phyloP scores from a whole-genome alignment of 1,284 basidiomycete genomes.

The Leccinum solheimii region DNA sequence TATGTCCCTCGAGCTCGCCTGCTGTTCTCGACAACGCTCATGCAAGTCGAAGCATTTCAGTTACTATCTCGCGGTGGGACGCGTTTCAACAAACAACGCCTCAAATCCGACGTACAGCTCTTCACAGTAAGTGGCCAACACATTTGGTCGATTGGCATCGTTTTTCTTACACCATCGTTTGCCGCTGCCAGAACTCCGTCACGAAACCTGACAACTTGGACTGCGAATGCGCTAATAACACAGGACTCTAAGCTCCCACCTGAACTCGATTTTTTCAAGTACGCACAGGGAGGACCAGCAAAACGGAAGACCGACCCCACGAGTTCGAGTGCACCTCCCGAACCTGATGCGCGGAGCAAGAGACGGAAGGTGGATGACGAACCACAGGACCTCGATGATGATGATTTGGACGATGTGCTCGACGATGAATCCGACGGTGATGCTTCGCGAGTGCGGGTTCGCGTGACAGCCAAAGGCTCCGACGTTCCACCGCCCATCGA shows the following conservation, averaged over 20 bases:
- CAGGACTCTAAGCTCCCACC: conserved; percentile 59
- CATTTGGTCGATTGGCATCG: background rate
- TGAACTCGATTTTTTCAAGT: conserved; percentile 89
- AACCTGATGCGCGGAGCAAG: conserved; percentile 34
- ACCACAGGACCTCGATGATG: conserved; percentile 28
- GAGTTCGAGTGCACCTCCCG: conserved; percentile 16
- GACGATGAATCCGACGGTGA: conserved; percentile 33
- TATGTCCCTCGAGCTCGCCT: no score
- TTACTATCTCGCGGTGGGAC: conserved; percentile 75
- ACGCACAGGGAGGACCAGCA: conserved; percentile 54
- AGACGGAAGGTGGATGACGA: conserved; percentile 38
- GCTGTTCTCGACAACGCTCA: conserved; percentile 22
- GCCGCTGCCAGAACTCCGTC: conserved; percentile 26
- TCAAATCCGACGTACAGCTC: conserved; percentile 68
- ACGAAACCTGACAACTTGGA: conserved; percentile 19
- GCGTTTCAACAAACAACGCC: conserved; percentile 78
- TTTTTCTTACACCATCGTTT: conserved; percentile 19
- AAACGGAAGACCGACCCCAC: conserved; percentile 46
- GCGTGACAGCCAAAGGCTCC: conserved; percentile 68
- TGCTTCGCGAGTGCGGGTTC: conserved; percentile 47
- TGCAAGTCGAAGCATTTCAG: conserved; percentile 67
- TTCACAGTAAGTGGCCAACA: conserved; percentile 55
- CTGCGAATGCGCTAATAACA: conserved; percentile 15
- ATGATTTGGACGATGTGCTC: conserved; percentile 33
- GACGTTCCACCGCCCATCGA: conserved; percentile 59